Evolutionary conservation across 495 filamentous ascomycete genomes (phyloP).

Genomic region (Peziza echinospora): DNA sequence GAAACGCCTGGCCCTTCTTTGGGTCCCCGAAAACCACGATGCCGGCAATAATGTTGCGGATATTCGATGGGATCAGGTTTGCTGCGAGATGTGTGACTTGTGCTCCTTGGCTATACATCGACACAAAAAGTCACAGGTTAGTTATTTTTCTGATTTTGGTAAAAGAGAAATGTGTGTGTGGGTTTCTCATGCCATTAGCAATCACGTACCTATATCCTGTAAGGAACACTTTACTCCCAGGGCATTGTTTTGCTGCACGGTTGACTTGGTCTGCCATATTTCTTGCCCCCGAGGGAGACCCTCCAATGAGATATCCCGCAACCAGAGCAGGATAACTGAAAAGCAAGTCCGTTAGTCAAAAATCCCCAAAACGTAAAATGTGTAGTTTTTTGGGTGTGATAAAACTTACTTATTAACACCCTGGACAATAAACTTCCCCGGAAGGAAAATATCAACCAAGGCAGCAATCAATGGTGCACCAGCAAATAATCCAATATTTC

Average conservation of each 20-base stretch:
- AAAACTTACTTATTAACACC: constrained; percentile 10
- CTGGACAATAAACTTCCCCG: constrained; percentile 7
- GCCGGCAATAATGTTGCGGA: constrained; percentile 5
- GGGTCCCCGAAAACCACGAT: constrained; percentile 17
- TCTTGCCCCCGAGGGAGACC: constrained; percentile 25
- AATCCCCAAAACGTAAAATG: too few species aligned
- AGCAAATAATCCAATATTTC: constrained; percentile 13
- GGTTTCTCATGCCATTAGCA: too few species aligned
- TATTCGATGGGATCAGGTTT: constrained; percentile 1
- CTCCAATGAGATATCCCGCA: constrained; percentile 26
- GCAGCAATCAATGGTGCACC: constrained; percentile 8
- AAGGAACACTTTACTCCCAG: constrained; percentile 37
- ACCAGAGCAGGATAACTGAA: constrained; percentile 11
- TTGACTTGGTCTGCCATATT: constrained; percentile 30
- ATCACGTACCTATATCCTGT: constrained; percentile 37
- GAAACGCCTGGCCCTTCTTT: constrained; percentile 8
- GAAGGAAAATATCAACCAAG: not conserved
- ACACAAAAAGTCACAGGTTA: not conserved
- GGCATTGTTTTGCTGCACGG: constrained; percentile 29
- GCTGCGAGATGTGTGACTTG: constrained; percentile 15
- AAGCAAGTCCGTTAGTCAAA: too few species aligned
- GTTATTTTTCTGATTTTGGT: not conserved
- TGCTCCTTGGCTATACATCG: constrained; percentile 9
- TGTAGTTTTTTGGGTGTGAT: too few species aligned
- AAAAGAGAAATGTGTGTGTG: too few species aligned